Percentiles rank a stretch among this genome's conserved stretches.
These are phyloP conservation scores for Cutaneotrichosporon sp. DNA, from an alignment of 1,284 basidiomycete species.

Conservation along the genomic window DNA sequence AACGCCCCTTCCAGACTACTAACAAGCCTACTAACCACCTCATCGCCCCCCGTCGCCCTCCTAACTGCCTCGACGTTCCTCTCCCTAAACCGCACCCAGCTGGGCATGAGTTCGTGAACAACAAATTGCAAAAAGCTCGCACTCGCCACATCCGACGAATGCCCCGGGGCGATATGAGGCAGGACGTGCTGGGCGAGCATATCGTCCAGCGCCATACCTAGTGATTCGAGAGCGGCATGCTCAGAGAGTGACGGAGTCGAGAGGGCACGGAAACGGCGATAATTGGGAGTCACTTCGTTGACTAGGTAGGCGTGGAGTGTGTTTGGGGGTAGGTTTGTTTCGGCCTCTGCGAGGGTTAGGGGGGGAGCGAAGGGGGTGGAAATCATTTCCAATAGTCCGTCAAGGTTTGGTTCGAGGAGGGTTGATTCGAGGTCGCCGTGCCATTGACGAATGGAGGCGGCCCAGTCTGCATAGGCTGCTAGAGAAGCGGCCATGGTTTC, in stretches of 20 bases:
- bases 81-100: constrained; percentile 1
- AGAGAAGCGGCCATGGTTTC: not conserved
- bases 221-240: not conserved
- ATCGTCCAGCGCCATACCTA: not conserved
- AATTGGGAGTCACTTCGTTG: constrained; percentile 7
- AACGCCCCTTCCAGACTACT: not conserved
- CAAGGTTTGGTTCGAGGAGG: not conserved
- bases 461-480: not conserved
- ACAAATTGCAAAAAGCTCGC: constrained; percentile 6
- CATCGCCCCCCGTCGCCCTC: not conserved
- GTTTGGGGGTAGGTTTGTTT: not conserved
- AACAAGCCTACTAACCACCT: not conserved
- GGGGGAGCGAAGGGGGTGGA: not conserved
- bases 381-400: not conserved
- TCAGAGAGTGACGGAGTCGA: not conserved
- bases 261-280: constrained; percentile 7
- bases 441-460: not conserved
- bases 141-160: not conserved
- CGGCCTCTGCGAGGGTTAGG: not conserved
- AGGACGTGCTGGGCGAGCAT: not conserved
- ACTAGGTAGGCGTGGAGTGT: constrained; percentile 4
- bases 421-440: not conserved
- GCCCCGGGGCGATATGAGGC: not conserved
- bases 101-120: constrained; percentile 3
- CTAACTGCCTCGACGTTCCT: not conserved